Conservation (phyloP, 169 alveolate species). For the Cyclospora cayetanensis region DNA sequence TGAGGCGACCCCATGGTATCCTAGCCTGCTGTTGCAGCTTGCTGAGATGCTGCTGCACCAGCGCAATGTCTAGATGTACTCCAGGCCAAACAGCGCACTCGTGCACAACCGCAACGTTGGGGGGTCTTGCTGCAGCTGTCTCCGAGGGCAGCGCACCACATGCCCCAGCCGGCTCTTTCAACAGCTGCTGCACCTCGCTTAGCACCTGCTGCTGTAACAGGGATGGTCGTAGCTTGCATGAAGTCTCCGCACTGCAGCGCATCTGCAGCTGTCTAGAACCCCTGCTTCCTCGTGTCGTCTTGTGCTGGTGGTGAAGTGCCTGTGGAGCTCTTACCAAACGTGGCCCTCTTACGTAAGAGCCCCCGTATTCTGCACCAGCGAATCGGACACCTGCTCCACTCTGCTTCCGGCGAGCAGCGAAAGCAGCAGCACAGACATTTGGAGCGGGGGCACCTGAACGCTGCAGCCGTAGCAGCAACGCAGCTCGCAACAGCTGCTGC, state of each 20-base stretch:
- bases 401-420: too few relatives aligned
- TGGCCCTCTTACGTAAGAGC: too few relatives aligned
- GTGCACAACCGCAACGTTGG: not conserved
- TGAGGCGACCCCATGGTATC: too few relatives aligned
- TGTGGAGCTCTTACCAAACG: too few relatives aligned
- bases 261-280: too few relatives aligned
- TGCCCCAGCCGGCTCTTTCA: not conserved
- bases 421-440: not conserved
- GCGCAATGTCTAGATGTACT: slow-evolving; percentile 17
- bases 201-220: slow-evolving; percentile 57
- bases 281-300: too few relatives aligned
- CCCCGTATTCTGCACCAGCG: too few relatives aligned
- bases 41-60: not conserved
- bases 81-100: slow-evolving; percentile 12
- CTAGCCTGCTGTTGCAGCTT: not conserved
- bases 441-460: not conserved
- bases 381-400: too few relatives aligned
- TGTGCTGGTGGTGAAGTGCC: too few relatives aligned
- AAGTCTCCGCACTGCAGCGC: not conserved
- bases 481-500: slow-evolving; percentile 43
- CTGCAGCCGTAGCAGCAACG: slow-evolving; percentile 35
- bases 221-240: not conserved
- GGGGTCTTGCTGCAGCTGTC: not conserved
- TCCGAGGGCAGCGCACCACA: not conserved
- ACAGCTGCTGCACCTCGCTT: not conserved